Evolutionary conservation across 2,329 filamentous ascomycete genomes (phyloP), one percentile per base, ranked within the genome.

Genomic region (Simplicillium sp.): DNA sequence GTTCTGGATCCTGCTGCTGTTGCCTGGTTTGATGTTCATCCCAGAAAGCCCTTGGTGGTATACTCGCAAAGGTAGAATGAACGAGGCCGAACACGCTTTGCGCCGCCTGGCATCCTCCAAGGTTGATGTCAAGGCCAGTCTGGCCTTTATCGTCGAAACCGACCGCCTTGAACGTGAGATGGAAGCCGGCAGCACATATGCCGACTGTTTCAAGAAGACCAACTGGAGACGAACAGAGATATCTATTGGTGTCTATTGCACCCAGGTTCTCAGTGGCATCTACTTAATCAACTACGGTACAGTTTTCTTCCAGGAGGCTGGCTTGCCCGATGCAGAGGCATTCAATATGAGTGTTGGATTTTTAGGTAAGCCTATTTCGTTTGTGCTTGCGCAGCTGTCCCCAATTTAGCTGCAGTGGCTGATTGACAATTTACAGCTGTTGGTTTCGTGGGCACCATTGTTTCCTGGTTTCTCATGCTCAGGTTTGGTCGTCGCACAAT

Each of bases 241-340:
- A 8, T 64, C 69, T 4, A 62, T 64, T 42, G 77, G 79, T 51
- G 74, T 77, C 9, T 82, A 78, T 64, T 70, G 71, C 6, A 77
- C 76, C 3, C 78, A 82, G 51, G 77, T 79, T 17, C 57, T 81
- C 2, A 75, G 71, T 41, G 77, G 78, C 17, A 75, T 77, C 45
- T 75, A 77, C n/a, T 71, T 82, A 48, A 75, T 77, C 39, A 73
- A 73, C 44, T 82, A 78, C 49, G 76, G 73, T 0, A 42, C 40
- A 1, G 36, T 42, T 48, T 69, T 69, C 49, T 65, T 65, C 51
- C 51, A 60, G 29, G 61, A 65, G 39, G 57, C 64, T 2, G 66
- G 67, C 36, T 51, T 68, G 29, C 43, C 54, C 13, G 7, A 59
- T 57, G 33, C 61, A 56, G 13, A 75, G 50, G 40, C 40, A 6